phyloP scores from a whole-genome alignment of 257 asterid genomes.

The Nemophila menziesii region DNA sequence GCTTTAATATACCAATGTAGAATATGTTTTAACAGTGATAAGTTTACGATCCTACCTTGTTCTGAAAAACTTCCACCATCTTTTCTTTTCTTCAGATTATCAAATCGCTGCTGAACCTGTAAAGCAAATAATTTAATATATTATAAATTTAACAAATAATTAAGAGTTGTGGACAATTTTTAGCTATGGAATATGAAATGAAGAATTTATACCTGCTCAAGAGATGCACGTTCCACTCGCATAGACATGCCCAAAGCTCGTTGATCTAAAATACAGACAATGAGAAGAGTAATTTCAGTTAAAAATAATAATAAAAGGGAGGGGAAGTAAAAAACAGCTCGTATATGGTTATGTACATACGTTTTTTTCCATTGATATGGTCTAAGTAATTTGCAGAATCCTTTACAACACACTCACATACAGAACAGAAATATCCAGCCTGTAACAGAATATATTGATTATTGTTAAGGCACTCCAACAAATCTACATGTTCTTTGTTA shows the following conservation, averaged over 20 bases:
- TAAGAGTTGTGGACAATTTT: background rate
- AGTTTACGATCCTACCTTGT: conserved; percentile 37
- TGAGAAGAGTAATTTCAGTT: conserved; percentile 2
- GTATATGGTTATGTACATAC: conserved; percentile 30
- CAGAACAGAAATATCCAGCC: conserved; percentile 98
- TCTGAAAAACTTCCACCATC: conserved; percentile 77
- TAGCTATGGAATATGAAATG: background rate
- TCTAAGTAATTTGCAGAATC: conserved; percentile 99
- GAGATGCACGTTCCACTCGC: conserved; percentile 91
- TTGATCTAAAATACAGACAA: conserved; percentile 47
- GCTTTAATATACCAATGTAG: background rate
- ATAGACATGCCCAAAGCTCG: conserved; percentile 99
- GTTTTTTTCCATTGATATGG: conserved; percentile 98
- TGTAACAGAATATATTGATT: conserved; percentile 36
- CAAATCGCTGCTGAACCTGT: conserved; percentile 93
- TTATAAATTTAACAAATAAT: background rate
- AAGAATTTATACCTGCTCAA: conserved; percentile 62
- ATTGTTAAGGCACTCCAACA: conserved; percentile 3
- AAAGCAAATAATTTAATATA: conserved; percentile 9
- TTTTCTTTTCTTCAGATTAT: conserved; percentile 75
- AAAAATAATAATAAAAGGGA: conserved; percentile 1
- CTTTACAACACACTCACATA: conserved; percentile 96
- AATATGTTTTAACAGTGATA: background rate
- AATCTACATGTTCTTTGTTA: background rate
- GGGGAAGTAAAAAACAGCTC: conserved; percentile 1